Percentiles rank a stretch among this genome's conserved stretches.
Conservation (phyloP, 768 basidiomycete species). For the Hygrophoropsis aurantiaca region DNA sequence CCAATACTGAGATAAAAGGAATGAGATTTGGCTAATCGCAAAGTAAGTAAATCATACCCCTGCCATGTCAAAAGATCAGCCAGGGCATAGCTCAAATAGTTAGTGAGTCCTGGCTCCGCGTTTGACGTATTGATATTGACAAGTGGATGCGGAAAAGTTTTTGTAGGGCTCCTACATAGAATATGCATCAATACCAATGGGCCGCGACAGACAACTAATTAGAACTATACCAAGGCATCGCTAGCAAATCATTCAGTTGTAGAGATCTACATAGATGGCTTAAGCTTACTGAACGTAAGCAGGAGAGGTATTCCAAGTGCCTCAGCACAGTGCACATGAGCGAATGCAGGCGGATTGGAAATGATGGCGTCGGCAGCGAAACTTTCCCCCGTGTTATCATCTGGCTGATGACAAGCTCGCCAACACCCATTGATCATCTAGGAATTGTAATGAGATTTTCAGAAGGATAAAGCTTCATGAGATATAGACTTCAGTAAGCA, state of each 20-base stretch:
- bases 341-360: constrained; percentile 67
- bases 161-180: background rate
- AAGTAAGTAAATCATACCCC: constrained; percentile 36
- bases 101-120: constrained; percentile 51
- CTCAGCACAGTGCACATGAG: constrained; percentile 65
- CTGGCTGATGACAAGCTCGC: constrained; percentile 49
- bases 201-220: background rate
- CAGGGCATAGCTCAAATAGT: constrained; percentile 58
- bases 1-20: constrained; percentile 42
- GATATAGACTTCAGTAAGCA: constrained; percentile 46
- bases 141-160: constrained; percentile 5
- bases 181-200: background rate
- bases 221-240: constrained; percentile 64
- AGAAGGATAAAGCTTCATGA: background rate
- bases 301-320: constrained; percentile 58
- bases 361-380: constrained; percentile 68
- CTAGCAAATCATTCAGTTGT: constrained; percentile 27
- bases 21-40: background rate
- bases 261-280: constrained; percentile 10
- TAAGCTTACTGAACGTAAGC: constrained; percentile 53
- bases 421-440: constrained; percentile 65
- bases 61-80: constrained; percentile 63
- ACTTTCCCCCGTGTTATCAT: constrained; percentile 38
- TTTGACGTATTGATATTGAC: constrained; percentile 42
- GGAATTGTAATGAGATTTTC: background rate